Evolutionary conservation across 371 early-diverging fungal species (phyloP).

Genomic region (Circinella minor): DNA sequence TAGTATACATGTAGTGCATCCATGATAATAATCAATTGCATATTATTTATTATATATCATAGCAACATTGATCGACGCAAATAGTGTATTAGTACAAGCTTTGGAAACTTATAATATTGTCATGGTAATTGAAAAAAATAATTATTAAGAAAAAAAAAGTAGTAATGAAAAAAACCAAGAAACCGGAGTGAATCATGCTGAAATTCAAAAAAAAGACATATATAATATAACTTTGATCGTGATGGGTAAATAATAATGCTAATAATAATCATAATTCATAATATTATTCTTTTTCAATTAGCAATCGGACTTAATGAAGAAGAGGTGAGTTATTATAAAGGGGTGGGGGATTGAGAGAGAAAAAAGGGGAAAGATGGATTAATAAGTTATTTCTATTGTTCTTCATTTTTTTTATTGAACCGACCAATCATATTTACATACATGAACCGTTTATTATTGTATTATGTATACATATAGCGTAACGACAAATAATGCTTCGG

Average conservation of each 20-base stretch:
- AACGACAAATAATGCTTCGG: not conserved
- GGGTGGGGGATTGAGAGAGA: not conserved
- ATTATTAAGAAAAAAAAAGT: not conserved
- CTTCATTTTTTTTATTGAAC: not conserved
- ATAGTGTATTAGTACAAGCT: not conserved
- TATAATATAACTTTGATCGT: no score
- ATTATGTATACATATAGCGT: not conserved
- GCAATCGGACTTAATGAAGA: slow-evolving; percentile 6
- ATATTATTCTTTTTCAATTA: not conserved
- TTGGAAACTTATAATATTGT: not conserved
- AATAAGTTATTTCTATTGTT: not conserved
- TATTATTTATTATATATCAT: not conserved
- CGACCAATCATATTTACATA: slow-evolving; percentile 7
- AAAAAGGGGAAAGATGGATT: not conserved
- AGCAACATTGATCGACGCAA: slow-evolving; percentile 5
- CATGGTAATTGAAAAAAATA: not conserved
- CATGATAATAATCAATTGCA: not conserved
- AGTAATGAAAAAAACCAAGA: not conserved
- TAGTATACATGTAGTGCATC: not conserved
- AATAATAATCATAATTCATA: not conserved
- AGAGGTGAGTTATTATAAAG: not conserved
- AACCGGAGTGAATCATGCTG: no score
- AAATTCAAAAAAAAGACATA: not conserved
- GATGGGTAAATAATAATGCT: not conserved
- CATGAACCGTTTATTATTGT: not conserved